These are phyloP conservation scores for Spathaspora boniae DNA, from an alignment of 805 yeast species.

Conservation along the genomic window DNA sequence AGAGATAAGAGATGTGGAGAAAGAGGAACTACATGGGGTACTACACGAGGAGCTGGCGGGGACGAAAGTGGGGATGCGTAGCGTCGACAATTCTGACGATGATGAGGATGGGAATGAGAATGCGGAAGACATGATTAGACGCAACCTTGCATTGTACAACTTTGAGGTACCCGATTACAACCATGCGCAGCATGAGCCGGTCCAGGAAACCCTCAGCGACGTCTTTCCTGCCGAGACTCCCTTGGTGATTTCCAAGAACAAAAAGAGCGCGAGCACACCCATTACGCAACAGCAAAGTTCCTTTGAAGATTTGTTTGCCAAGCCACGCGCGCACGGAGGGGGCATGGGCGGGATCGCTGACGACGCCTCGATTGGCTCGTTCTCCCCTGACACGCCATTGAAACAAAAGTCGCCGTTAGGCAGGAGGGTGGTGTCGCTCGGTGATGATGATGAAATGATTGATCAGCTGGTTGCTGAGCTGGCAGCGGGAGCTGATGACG, in stretches of 20 bases:
- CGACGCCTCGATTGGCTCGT: constrained; percentile 32
- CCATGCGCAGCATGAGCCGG: constrained; percentile 27
- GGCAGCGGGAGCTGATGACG: constrained; percentile 9
- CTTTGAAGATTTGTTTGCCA: constrained; percentile 5
- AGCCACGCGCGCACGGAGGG: constrained; percentile 6
- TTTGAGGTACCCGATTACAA: constrained; percentile 3
- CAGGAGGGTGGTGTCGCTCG: not conserved
- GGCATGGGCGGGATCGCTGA: constrained; percentile 12
- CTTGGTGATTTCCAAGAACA: constrained; percentile 27
- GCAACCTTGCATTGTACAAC: constrained; percentile 7
- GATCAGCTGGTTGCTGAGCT: constrained; percentile 5
- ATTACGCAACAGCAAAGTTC: not conserved
- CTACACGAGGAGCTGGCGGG: constrained; percentile 11
- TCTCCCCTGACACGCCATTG: constrained; percentile 36
- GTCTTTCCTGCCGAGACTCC: constrained; percentile 32
- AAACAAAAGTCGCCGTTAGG: not conserved
- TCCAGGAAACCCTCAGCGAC: constrained; percentile 43
- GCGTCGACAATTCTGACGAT: not conserved
- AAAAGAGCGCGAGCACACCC: constrained; percentile 5
- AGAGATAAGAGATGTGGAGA: constrained; percentile 18
- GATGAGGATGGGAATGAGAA: constrained; percentile 1
- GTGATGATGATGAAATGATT: constrained; percentile 8
- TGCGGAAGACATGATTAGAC: constrained; percentile 5
- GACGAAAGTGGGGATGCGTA: constrained; percentile 12
- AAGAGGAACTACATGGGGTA: constrained; percentile 1